A percentile compares a stretch with the other conserved stretches of the same genome.
Conservation (phyloP, 2,329 filamentous ascomycete genomes). For the Cyphellophora europaea region DNA sequence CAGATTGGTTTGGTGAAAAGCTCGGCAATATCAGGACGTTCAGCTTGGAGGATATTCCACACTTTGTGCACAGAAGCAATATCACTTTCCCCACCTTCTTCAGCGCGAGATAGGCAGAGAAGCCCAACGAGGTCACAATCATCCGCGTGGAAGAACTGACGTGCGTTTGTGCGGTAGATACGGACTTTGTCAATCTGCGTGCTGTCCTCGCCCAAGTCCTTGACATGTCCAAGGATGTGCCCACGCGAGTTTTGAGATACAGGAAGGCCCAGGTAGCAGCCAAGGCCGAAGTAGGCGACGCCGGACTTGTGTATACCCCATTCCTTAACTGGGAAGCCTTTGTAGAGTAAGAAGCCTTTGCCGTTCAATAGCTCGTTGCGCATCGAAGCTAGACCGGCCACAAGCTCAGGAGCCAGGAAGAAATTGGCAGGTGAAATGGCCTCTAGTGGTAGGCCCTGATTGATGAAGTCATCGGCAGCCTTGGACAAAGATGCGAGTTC, state of each 20-base stretch:
- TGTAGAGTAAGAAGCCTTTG: conserved; percentile 86
- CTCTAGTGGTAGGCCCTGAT: conserved; percentile 55
- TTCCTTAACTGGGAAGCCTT: conserved; percentile 64
- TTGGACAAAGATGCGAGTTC: conserved; percentile 60
- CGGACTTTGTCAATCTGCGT: conserved; percentile 74
- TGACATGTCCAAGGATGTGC: conserved; percentile 81
- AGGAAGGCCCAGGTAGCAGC: conserved; percentile 79
- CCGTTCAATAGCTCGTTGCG: conserved; percentile 65
- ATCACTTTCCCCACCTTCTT: conserved; percentile 77
- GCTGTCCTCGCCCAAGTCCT: conserved; percentile 75
- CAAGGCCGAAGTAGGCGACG: conserved; percentile 82
- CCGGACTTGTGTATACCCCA: conserved; percentile 77
- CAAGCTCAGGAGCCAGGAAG: conserved; percentile 45
- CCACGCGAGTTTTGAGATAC: conserved; percentile 77
- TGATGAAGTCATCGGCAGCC: conserved; percentile 61
- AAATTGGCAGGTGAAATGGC: conserved; percentile 61
- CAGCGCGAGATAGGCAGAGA: conserved; percentile 67
- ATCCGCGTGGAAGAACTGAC: conserved; percentile 79
- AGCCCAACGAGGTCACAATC: conserved; percentile 76
- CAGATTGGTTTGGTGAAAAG: conserved; percentile 68
- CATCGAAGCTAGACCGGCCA: conserved; percentile 44
- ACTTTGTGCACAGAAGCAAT: conserved; percentile 70
- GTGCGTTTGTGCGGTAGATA: conserved; percentile 80
- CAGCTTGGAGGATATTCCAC: conserved; percentile 67
- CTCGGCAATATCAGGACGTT: conserved; percentile 70